phyloP scores from a whole-genome alignment of 352 stramenopile species.

The Pythium rishiriense region DNA sequence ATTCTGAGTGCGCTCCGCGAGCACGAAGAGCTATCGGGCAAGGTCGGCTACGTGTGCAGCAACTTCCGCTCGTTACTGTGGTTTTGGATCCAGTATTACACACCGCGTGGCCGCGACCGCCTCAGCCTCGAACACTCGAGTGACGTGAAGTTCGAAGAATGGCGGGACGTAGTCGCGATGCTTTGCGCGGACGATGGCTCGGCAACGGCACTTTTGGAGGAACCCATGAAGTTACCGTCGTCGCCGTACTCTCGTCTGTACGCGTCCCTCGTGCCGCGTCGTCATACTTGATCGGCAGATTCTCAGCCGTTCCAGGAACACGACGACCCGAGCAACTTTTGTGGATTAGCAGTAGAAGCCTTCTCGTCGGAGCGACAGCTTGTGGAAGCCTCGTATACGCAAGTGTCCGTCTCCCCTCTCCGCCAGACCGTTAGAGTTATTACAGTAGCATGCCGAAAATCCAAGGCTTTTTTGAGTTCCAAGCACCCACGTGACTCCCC shows the following conservation, averaged over 20 bases:
- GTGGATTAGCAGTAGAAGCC: neutral
- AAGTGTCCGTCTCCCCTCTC: neutral
- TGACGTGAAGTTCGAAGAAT: conserved; percentile 94
- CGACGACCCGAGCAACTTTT: no score
- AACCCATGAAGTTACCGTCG: conserved; percentile 48
- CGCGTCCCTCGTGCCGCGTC: conserved; percentile 20
- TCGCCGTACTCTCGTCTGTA: conserved; percentile 76
- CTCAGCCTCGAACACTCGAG: conserved; percentile 94
- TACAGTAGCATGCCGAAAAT: neutral
- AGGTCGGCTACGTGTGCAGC: conserved; percentile 67
- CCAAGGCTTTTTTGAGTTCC: neutral
- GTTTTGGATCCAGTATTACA: conserved; percentile 97
- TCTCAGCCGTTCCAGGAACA: no score
- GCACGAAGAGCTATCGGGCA: conserved; percentile 63
- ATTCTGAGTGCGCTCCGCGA: conserved; percentile 71
- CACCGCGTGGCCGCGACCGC: conserved; percentile 90
- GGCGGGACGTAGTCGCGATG: conserved; percentile 87
- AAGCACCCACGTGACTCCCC: neutral
- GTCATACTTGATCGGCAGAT: neutral
- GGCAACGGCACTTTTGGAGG: conserved; percentile 70
- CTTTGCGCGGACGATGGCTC: conserved; percentile 93
- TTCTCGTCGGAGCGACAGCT: neutral
- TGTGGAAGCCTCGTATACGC: no score
- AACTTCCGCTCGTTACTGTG: conserved; percentile 94
- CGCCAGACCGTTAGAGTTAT: neutral